Evolutionary conservation across 2,329 filamentous ascomycete genomes (phyloP), one percentile per base, ranked within the genome.

Genomic region (Metarhizium sp.): DNA sequence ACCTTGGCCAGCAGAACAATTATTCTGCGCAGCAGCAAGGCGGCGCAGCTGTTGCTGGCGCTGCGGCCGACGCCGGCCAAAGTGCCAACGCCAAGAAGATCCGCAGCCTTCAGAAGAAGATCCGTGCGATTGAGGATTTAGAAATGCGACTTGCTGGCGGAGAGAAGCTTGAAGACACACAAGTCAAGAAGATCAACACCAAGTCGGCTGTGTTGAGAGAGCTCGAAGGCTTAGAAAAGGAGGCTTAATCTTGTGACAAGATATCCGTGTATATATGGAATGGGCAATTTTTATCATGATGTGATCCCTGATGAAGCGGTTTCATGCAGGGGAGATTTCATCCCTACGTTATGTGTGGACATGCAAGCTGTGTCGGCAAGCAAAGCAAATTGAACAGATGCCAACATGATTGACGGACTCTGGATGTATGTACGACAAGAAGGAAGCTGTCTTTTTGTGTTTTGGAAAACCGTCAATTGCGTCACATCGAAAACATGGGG

Each of bases 101-200:
- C 59, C 81, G 94, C 55, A 90, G 90, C 57, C 79, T 99, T 59
- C 80, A 96, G 70, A 99, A 99, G 82, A 99, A 99, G 81, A 88
- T 99, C 59, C 85, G 94, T 20, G 94, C 94, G 11, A 99, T 99
- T 67, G 94, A 99, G 68, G 94, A 99, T 69, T 76, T 99, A 59
- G 96, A 97, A 78, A 96, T 97, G 92, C 85, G 94, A 55, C 85
- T 92, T 62, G 94, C 92, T 2, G 86, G 87, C 38, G 92, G 92
- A 5, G 94, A 99, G 79, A 97, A 96, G 79, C 76, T 99, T 58
- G 94, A 99, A 75, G 92, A 96, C 67, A 99, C 94, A 36, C 94
- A 99, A 75, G 85, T 99, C 73, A 95, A 96, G 80, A 99, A 99
- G 81, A 99, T 99, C 64, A 82, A 84, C 55, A 97, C 91, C 25